phyloP scores from a whole-genome alignment of 805 yeast species.

The Myxozyma sirexii region DNA sequence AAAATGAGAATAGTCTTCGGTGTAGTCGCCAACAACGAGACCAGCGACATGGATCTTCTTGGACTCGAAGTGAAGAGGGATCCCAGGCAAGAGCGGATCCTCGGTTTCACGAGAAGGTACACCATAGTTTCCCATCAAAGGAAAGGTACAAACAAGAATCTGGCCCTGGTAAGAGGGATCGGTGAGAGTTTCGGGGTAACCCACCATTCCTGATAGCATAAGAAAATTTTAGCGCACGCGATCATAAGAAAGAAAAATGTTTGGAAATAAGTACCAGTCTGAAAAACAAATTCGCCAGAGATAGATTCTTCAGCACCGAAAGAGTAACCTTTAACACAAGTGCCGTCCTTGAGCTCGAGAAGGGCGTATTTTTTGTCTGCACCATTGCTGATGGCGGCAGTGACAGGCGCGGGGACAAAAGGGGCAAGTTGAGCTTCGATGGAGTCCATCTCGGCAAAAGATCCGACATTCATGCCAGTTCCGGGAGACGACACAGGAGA shows the following conservation, averaged over 20 bases:
- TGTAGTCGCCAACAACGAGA: slow-evolving; percentile 92
- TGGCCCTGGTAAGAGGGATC: slow-evolving; percentile 98
- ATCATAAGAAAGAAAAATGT: background rate
- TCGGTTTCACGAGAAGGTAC: slow-evolving; percentile 84
- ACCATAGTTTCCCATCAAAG: slow-evolving; percentile 97
- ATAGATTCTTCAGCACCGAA: slow-evolving; percentile 93
- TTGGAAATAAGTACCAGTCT: slow-evolving; percentile 61
- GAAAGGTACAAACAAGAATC: slow-evolving; percentile 94
- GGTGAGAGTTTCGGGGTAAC: slow-evolving; percentile 98
- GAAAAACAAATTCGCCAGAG: slow-evolving; percentile 97
- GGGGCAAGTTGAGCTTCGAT: slow-evolving; percentile 2
- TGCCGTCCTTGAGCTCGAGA: slow-evolving; percentile 63
- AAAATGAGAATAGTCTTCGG: slow-evolving; percentile 93
- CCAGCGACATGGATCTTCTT: slow-evolving; percentile 93
- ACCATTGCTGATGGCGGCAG: slow-evolving; percentile 22
- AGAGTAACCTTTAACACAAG: slow-evolving; percentile 88
- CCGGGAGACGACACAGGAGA: slow-evolving; percentile 22
- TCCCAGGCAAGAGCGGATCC: slow-evolving; percentile 71
- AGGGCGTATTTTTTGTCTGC: slow-evolving; percentile 27
- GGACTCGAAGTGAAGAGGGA: slow-evolving; percentile 94
- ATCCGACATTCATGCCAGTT: slow-evolving; percentile 1
- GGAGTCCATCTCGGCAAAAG: slow-evolving; percentile 13
- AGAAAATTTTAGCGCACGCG: slow-evolving; percentile 4
- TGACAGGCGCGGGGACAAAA: slow-evolving; percentile 29
- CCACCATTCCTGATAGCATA: slow-evolving; percentile 60